Base-by-base conservation (phyloP, 2,329 filamentous ascomycete species). In the Microascus cirrosus region DNA sequence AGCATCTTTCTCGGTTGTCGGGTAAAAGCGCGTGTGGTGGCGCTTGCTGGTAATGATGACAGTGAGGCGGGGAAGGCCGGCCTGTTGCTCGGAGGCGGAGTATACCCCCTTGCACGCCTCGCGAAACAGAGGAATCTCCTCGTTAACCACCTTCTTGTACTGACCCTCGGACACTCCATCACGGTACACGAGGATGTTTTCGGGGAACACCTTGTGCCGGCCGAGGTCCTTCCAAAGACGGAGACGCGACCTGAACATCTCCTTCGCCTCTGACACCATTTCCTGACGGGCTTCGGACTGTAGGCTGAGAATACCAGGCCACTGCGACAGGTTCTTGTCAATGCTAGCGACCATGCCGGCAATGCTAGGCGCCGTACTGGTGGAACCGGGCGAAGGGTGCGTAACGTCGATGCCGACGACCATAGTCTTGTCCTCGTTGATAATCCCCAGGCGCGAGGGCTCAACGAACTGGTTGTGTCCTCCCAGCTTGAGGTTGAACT, bases 131-230 rank as follows among this genome's bases (percentile, higher is more conserved):
- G 83, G 82, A 36, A 95, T 76, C 69, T 96, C 92, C 1, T 79
- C 60, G 0, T 81, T 71, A 0, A 94, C 71, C 0, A 95, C 86
- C 24, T 79, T 74, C 0, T 77, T 65, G 69, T 92, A 96, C 63
- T 96, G 90, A 0, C 89, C 85, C 64, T 96, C 92, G 0, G 89
- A 94, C 0, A 96, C 90, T 39, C 92, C 92, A 63, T 96, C 92
- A 28, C 92, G 86, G 73, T 90, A 96, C 52, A 96, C 81, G 60
- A 96, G 73, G 51, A 96, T 86, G 64, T 90, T 89, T 24, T 83
- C 77, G 0, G 91, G 90, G 0, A 86, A 74, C 0, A 63, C 63
- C 53, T 74, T 74, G 36, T 74, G 70, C 25, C 15, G 25, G 7
- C 55, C 48, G 8, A 57, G 32, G 11, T 36, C 32, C 10, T 52